Percentiles rank a stretch among this genome's conserved stretches.
These are phyloP conservation scores for Leishmania guyanensis DNA, from an alignment of 208 protist species.

Conservation along the genomic window DNA sequence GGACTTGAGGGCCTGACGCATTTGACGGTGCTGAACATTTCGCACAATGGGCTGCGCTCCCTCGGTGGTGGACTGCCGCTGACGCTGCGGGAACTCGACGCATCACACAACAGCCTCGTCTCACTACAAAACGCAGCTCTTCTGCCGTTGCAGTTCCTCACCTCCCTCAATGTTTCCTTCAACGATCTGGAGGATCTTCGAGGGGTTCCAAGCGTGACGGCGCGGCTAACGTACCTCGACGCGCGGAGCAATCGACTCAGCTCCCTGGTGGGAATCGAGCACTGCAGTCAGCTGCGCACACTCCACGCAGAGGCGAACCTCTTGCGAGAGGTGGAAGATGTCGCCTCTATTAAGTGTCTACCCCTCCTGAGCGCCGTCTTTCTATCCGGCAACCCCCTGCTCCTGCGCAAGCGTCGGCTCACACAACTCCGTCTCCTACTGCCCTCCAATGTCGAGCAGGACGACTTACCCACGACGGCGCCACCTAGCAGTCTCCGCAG, in stretches of 20 bases:
- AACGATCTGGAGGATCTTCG: slow-evolving; percentile 66
- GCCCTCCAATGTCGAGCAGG: slow-evolving; percentile 33
- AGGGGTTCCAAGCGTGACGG: slow-evolving; percentile 48
- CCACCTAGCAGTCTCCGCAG: slow-evolving; percentile 29
- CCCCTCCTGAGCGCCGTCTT: slow-evolving; percentile 33
- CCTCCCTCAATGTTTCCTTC: slow-evolving; percentile 64
- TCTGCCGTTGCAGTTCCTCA: slow-evolving; percentile 48
- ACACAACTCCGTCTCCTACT: slow-evolving; percentile 43
- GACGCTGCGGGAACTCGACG: slow-evolving; percentile 50
- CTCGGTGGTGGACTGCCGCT: slow-evolving; percentile 57
- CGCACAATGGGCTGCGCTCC: slow-evolving; percentile 66
- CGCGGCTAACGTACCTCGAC: slow-evolving; percentile 55
- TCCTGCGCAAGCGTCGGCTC: slow-evolving; percentile 45
- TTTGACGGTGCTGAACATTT: slow-evolving; percentile 68
- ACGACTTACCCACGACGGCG: slow-evolving; percentile 44
- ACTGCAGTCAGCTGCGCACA: slow-evolving; percentile 45
- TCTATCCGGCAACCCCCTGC: slow-evolving; percentile 67
- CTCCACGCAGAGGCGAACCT: slow-evolving; percentile 67
- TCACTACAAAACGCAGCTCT: slow-evolving; percentile 61
- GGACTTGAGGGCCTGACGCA: slow-evolving; percentile 63
- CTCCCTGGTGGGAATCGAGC: slow-evolving; percentile 58
- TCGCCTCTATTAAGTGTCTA: slow-evolving; percentile 42
- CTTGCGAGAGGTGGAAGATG: slow-evolving; percentile 47
- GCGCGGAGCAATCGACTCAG: slow-evolving; percentile 59
- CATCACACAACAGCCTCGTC: slow-evolving; percentile 77